Percentiles rank a stretch among this genome's conserved stretches.
These are phyloP conservation scores for Sungouiozyma intestinalis DNA, from an alignment of 805 yeast genomes.

Conservation along the genomic window DNA sequence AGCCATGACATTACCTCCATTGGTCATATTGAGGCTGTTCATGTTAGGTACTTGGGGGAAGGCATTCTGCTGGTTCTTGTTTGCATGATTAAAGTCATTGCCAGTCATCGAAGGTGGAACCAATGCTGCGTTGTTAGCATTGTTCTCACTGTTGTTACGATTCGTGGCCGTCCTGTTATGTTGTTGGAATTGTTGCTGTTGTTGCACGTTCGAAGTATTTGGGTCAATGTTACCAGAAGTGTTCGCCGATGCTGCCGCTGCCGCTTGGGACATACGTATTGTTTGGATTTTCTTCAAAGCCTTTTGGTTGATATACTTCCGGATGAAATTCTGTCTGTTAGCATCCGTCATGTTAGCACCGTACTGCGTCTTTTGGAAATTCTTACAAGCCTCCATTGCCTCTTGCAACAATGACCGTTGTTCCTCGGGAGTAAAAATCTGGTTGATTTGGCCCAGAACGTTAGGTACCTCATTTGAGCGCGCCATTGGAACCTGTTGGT, in stretches of 20 bases:
- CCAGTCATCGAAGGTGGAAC: not conserved
- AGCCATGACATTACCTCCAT: not conserved
- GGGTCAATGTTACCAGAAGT: slow-evolving; percentile 4
- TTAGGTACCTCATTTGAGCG: slow-evolving; percentile 25
- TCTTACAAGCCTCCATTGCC: slow-evolving; percentile 29
- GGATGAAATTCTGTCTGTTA: slow-evolving; percentile 25
- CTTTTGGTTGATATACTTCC: slow-evolving; percentile 29
- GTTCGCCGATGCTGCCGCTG: slow-evolving; percentile 7
- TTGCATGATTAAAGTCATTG: slow-evolving; percentile 1
- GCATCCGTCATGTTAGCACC: slow-evolving; percentile 21
- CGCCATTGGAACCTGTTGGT: slow-evolving; percentile 22
- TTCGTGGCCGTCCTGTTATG: not conserved
- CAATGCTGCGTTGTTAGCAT: not conserved
- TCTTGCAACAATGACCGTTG: slow-evolving; percentile 28
- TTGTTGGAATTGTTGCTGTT: slow-evolving; percentile 1
- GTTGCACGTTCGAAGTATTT: slow-evolving; percentile 6
- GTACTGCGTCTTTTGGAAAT: slow-evolving; percentile 26
- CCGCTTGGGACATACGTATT: slow-evolving; percentile 20
- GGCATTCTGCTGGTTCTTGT: slow-evolving; percentile 1
- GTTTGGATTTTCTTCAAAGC: slow-evolving; percentile 28
- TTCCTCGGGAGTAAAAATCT: slow-evolving; percentile 28
- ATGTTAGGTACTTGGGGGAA: slow-evolving; percentile 1
- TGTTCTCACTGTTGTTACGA: not conserved
- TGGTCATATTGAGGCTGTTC: not conserved
- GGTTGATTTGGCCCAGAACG: slow-evolving; percentile 26